These are phyloP conservation scores for Pelagophyceae sp. DNA, from an alignment of 352 stramenopile genomes.

Conservation along the genomic window DNA sequence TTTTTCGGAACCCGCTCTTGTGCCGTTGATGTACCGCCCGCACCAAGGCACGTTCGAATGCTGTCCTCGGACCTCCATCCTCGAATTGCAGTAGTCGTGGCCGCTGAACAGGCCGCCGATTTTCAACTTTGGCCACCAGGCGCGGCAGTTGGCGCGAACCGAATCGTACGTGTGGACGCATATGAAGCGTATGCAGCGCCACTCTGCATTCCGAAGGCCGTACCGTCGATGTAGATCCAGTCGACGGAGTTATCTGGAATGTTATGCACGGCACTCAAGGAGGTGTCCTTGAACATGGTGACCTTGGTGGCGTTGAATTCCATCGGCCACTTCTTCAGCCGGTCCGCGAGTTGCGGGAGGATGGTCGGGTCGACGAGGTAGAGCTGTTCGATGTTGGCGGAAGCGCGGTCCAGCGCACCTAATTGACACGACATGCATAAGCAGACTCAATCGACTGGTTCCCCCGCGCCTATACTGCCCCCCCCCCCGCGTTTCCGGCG, in stretches of 20 bases:
- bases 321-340: neutral
- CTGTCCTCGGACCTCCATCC: neutral
- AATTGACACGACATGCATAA: too few species aligned
- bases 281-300: neutral
- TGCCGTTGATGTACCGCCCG: neutral
- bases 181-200: too few species aligned
- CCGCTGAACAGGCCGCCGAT: neutral
- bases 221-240: conserved; percentile 15
- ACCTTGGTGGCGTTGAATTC: neutral
- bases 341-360: neutral
- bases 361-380: neutral
- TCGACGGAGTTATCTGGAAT: neutral
- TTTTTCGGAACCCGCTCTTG: neutral
- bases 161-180: neutral
- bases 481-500: too few species aligned
- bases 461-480: too few species aligned
- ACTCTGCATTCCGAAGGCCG: too few species aligned
- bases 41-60: neutral
- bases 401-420: neutral
- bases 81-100: conserved; percentile 2
- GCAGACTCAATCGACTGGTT: too few species aligned
- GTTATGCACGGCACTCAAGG: neutral
- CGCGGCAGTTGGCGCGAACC: neutral
- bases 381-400: neutral
- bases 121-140: conserved; percentile 7